Evolutionary conservation across 139 green algal genomes (phyloP), one percentile per base, ranked within the genome.

Genomic region (Chlorella vulgaris): DNA sequence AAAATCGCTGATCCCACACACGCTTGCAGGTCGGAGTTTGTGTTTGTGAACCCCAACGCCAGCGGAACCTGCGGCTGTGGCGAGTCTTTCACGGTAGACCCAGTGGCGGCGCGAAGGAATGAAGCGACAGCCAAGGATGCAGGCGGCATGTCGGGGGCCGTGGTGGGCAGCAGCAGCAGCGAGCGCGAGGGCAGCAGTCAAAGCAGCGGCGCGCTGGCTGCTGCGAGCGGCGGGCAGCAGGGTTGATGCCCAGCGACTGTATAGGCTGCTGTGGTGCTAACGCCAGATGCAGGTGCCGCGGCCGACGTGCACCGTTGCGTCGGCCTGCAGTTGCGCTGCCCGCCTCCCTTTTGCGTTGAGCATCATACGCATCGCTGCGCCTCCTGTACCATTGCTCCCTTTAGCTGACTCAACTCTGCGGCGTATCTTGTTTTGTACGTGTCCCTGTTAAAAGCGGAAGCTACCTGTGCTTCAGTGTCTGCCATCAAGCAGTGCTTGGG

Each of bases 31-130:
- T 93, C 89, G 4, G 94, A 97, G 84, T 98, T 98, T 89, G 88
- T 96, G 13, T 98, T 98, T 77, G 89, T 90, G 35, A 98, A 98
- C 81, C 95, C 95, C 1, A 99, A 99, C 76, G 90, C 94, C 35
- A 97, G 98, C 66, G 94, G 91, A 26, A 86, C 87, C 13, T 99
- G 96, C 81, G 97, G 97, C 3, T 99, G 97, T 77, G 97, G 97
- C 4, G 94, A 98, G 76, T 95, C 89, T 1, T 98, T 98, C 81
- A 98, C 93, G 0, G 96, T 93, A 7, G 74, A 86, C 28, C 42
- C 60, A 35, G 69, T 70, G 31, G 53, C 70, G 29, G 63, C 66
- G 2, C 13, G 33, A 29, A 58, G 60, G 19, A 70, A 81, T 36
- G 58, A 58, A 43, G 74, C 74, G 35, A 55, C 58, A 61, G 65